phyloP scores from a whole-genome alignment of 2,329 filamentous ascomycete genomes.

The Drechslerella dactyloides region DNA sequence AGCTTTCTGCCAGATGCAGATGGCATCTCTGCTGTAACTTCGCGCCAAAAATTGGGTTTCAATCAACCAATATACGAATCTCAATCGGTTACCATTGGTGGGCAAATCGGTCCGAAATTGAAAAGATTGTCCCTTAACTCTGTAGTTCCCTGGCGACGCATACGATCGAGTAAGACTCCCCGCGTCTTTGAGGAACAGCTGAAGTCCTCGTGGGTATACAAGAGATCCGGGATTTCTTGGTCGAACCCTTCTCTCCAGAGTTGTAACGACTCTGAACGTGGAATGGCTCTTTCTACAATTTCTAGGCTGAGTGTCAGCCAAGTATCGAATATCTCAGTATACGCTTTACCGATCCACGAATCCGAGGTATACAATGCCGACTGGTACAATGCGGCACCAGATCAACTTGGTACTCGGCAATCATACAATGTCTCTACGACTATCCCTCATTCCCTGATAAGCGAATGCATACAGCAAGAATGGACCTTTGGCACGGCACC shows the following conservation, averaged over 20 bases:
- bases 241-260: conserved; percentile 12
- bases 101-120: background rate
- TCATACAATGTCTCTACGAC: too few species aligned
- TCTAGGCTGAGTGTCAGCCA: conserved; percentile 8
- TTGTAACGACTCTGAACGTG: conserved; percentile 4
- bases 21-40: too few species aligned
- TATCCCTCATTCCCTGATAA: too few species aligned
- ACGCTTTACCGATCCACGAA: conserved; percentile 7
- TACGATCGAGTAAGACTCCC: too few species aligned
- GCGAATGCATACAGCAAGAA: too few species aligned
- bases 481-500: too few species aligned
- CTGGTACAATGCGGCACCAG: conserved; percentile 3
- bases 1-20: background rate
- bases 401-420: too few species aligned
- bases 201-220: conserved; percentile 18
- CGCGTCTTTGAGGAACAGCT: conserved; percentile 29
- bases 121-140: too few species aligned
- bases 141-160: too few species aligned
- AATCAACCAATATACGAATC: too few species aligned
- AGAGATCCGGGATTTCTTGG: background rate
- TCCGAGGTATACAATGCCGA: conserved; percentile 17
- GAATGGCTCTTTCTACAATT: conserved; percentile 1
- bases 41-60: too few species aligned
- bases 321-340: conserved; percentile 29
- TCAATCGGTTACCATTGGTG: background rate